Conservation (phyloP, 345 rosid species). For the Citrus unshiu region DNA sequence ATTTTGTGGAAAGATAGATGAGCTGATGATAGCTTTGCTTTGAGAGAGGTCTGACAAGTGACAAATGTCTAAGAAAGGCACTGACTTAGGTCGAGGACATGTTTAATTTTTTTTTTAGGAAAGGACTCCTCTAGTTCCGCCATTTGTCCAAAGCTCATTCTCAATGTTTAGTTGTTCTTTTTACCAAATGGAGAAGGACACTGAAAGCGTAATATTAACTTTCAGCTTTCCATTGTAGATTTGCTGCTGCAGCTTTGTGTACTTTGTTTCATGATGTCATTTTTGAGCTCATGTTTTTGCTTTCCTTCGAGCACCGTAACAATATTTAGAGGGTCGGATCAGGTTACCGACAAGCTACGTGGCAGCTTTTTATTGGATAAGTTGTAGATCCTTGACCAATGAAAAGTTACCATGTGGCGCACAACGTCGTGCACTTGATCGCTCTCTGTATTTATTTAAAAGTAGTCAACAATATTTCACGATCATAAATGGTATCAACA, state of each 20-base stretch:
- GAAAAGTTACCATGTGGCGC: too few species aligned
- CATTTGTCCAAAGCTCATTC: constrained; percentile 7
- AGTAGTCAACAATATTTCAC: too few species aligned
- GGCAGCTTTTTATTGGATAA: too few species aligned
- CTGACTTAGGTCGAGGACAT: background rate
- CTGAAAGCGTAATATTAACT: background rate
- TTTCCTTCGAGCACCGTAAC: background rate
- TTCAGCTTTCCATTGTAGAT: background rate
- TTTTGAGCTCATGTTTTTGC: background rate
- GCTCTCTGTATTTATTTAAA: too few species aligned
- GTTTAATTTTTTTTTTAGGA: constrained; percentile 1
- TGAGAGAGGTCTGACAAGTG: constrained; percentile 14
- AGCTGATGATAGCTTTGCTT: constrained; percentile 19
- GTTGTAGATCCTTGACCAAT: too few species aligned
- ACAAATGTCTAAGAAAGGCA: constrained; percentile 7
- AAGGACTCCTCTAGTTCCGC: background rate
- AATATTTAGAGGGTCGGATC: too few species aligned
- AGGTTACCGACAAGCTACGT: too few species aligned
- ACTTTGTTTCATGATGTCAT: background rate
- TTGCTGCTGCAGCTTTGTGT: background rate
- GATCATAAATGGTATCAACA: too few species aligned
- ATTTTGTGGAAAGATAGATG: background rate
- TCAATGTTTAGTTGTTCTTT: background rate
- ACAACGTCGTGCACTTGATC: too few species aligned
- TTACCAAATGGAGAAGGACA: too few species aligned